Percentiles rank a stretch among this genome's conserved stretches.
Conservation (phyloP, 805 yeast species). For the Candida nitratophila region DNA sequence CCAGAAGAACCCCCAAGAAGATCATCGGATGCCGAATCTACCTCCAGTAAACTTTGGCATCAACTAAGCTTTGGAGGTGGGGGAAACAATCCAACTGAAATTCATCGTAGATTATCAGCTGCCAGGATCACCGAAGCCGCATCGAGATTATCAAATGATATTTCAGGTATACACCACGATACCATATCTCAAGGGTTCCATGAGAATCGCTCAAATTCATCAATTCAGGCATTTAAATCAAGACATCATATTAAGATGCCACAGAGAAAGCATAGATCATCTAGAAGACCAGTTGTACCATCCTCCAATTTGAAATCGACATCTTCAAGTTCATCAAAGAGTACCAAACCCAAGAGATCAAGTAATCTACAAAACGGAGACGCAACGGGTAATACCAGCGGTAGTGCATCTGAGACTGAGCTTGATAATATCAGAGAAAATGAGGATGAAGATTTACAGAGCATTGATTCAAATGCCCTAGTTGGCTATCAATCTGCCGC, state of each 20-base stretch:
- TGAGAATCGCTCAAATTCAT: neutral
- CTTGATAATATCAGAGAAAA: neutral
- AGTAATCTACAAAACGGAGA: neutral
- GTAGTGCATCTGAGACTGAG: neutral
- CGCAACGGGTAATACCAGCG: neutral
- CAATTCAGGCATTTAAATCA: no score
- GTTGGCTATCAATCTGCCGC: neutral
- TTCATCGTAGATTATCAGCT: conserved; percentile 24
- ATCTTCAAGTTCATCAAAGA: neutral
- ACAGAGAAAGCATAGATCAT: neutral
- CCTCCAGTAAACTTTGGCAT: conserved; percentile 13
- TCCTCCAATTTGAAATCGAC: neutral
- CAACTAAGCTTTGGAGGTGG: conserved; percentile 26
- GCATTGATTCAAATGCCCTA: neutral
- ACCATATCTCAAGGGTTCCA: conserved; percentile 11
- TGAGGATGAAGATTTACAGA: neutral
- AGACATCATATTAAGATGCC: neutral
- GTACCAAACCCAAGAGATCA: neutral
- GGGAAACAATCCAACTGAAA: conserved; percentile 21
- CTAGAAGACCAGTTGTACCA: neutral
- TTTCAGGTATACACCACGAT: conserved; percentile 34
- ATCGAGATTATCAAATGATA: conserved; percentile 34
- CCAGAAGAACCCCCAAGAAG: neutral
- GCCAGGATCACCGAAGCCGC: conserved; percentile 36
- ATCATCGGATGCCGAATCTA: neutral